Evolutionary conservation across 768 basidiomycete genomes (phyloP).

Genomic region (Kwoniella botswanensis): DNA sequence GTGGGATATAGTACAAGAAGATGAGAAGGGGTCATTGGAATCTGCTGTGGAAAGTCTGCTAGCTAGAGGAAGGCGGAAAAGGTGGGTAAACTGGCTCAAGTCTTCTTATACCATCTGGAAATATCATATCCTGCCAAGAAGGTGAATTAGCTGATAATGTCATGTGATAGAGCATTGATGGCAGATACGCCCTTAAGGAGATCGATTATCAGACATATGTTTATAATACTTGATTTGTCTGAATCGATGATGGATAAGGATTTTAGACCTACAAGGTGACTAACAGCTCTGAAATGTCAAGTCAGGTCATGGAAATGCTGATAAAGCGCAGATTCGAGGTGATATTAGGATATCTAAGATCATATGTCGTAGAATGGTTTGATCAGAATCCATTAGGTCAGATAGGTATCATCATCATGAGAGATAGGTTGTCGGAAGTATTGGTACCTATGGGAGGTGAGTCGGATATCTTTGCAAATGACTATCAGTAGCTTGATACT

Average conservation of each 20-base stretch:
- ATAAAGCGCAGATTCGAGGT: conserved; percentile 72
- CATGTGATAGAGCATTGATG: conserved; percentile 40
- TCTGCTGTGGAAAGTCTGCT: conserved; percentile 86
- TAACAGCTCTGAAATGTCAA: not conserved
- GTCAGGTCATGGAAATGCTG: too few relatives aligned
- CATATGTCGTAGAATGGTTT: conserved; percentile 96
- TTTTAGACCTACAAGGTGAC: conserved; percentile 76
- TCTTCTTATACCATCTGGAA: not conserved
- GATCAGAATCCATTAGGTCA: conserved; percentile 99
- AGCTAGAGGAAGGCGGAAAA: conserved; percentile 79
- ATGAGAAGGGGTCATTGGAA: conserved; percentile 88
- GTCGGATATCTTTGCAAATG: conserved; percentile 32
- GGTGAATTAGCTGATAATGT: conserved; percentile 1
- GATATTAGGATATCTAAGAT: conserved; percentile 83
- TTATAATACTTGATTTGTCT: conserved; percentile 90
- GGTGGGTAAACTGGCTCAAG: conserved; percentile 62
- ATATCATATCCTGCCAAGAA: not conserved
- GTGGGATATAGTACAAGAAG: conserved; percentile 97
- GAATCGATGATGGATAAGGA: conserved; percentile 92
- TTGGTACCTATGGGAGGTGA: conserved; percentile 90
- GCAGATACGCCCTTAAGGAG: conserved; percentile 78
- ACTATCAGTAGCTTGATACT: not conserved
- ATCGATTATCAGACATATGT: conserved; percentile 93
- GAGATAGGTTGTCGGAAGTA: conserved; percentile 86
- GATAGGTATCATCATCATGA: conserved; percentile 91